A percentile compares a stretch with the other conserved stretches of the same genome.
These are phyloP conservation scores for Boechera divaricarpa DNA, from an alignment of 345 rosid genomes.

Conservation along the genomic window DNA sequence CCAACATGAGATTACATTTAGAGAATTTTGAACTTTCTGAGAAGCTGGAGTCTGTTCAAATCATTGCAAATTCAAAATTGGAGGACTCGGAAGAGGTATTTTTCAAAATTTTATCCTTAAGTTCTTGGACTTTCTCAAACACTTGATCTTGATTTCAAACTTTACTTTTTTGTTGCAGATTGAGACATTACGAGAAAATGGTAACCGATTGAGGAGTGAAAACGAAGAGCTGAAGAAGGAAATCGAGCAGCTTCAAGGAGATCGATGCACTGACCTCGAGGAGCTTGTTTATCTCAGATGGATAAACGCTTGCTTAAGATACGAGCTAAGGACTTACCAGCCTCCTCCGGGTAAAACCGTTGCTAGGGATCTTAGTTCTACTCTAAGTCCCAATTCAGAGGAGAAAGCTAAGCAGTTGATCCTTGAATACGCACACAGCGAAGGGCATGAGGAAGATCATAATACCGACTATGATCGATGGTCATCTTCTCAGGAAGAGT, in stretches of 20 bases:
- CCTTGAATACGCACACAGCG: constrained; percentile 71
- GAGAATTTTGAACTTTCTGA: constrained; percentile 66
- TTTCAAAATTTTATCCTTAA: not conserved
- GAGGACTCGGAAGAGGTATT: constrained; percentile 69
- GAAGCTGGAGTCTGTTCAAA: constrained; percentile 64
- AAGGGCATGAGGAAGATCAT: constrained; percentile 55
- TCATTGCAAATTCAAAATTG: constrained; percentile 60
- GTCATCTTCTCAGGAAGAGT: constrained; percentile 55
- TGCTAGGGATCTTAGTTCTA: constrained; percentile 85
- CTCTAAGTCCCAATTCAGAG: constrained; percentile 79
- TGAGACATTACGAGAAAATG: constrained; percentile 57
- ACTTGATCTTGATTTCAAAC: not conserved
- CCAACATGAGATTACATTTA: constrained; percentile 57
- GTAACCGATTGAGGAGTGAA: constrained; percentile 53
- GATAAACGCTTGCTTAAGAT: constrained; percentile 90
- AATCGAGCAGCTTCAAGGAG: constrained; percentile 70
- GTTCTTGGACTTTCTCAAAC: not conserved
- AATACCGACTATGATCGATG: constrained; percentile 66
- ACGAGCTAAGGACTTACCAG: constrained; percentile 77
- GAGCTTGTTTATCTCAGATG: constrained; percentile 87
- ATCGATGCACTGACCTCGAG: constrained; percentile 70
- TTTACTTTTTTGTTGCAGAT: constrained; percentile 46
- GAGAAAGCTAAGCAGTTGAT: constrained; percentile 81
- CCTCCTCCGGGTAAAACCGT: constrained; percentile 67
- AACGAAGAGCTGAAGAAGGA: constrained; percentile 61